Conservation (phyloP, 768 basidiomycete species). For the Panus rudis region DNA sequence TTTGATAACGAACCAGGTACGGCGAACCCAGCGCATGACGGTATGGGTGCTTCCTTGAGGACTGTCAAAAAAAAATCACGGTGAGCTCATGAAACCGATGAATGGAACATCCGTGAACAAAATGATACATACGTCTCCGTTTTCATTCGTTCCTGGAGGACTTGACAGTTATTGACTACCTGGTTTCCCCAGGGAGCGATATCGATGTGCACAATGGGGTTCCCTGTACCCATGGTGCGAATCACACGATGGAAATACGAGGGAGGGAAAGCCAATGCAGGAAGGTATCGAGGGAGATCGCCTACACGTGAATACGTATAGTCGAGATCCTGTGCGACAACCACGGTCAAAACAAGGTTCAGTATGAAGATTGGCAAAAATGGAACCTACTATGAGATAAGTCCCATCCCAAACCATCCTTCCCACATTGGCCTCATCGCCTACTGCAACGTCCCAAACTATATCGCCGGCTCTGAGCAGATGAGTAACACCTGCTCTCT, state of each 20-base stretch:
- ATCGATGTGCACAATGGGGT: conserved; percentile 64
- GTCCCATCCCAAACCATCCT: conserved; percentile 83
- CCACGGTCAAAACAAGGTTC: neutral
- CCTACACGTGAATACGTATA: conserved; percentile 72
- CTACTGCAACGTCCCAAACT: conserved; percentile 82
- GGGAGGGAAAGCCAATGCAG: conserved; percentile 74
- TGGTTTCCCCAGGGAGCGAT: conserved; percentile 74
- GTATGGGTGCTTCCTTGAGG: conserved; percentile 75
- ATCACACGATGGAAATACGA: conserved; percentile 88
- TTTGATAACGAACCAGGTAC: conserved; percentile 67
- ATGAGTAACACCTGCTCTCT: conserved; percentile 54
- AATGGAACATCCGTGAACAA: too few species aligned
- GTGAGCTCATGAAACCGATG: conserved; percentile 7
- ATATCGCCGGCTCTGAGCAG: conserved; percentile 73
- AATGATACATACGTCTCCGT: conserved; percentile 68
- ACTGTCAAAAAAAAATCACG: conserved; percentile 29
- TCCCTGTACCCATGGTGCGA: conserved; percentile 36
- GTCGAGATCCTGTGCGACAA: conserved; percentile 61
- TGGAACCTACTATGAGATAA: conserved; percentile 69
- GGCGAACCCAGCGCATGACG: conserved; percentile 81
- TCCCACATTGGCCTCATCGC: conserved; percentile 83
- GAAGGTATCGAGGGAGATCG: conserved; percentile 75
- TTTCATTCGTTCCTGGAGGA: conserved; percentile 69
- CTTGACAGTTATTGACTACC: conserved; percentile 63
- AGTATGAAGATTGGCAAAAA: conserved; percentile 2